Evolutionary conservation across 192 early-diverging fungal genomes (phyloP).

Genomic region (Umbelopsis sp.): DNA sequence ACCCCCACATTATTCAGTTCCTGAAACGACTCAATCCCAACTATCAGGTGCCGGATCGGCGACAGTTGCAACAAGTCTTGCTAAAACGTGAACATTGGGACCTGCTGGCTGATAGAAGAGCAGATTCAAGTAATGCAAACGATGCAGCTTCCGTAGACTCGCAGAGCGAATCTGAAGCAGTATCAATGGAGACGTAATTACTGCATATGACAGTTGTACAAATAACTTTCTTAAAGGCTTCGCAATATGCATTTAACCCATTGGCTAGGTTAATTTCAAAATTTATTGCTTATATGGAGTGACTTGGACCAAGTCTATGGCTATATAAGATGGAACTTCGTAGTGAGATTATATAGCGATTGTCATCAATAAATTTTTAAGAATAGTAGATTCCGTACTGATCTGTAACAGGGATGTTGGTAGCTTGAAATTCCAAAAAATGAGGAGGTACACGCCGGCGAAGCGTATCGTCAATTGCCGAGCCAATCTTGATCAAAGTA

Average conservation of each 20-base stretch:
- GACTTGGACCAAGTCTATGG: too few species aligned
- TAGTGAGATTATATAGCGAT: too few species aligned
- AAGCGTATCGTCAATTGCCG: slow-evolving; percentile 20
- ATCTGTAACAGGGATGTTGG: slow-evolving; percentile 11
- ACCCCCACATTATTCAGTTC: slow-evolving; percentile 15
- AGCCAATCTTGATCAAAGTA: slow-evolving; percentile 18
- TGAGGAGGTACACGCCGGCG: slow-evolving; percentile 1
- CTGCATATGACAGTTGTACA: background rate
- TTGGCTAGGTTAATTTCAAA: too few species aligned
- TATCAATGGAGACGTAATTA: background rate
- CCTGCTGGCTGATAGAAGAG: background rate
- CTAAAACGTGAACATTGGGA: slow-evolving; percentile 29
- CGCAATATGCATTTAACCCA: too few species aligned
- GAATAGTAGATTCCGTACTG: slow-evolving; percentile 11
- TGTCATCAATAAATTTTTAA: background rate
- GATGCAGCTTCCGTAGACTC: background rate
- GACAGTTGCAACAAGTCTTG: slow-evolving; percentile 20
- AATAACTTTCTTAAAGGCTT: too few species aligned
- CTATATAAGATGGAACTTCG: too few species aligned
- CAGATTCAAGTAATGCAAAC: too few species aligned
- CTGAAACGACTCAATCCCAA: slow-evolving; percentile 16
- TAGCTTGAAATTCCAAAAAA: background rate
- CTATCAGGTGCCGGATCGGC: background rate
- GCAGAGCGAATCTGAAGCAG: background rate
- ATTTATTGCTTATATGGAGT: too few species aligned